Evolutionary conservation across 1,284 basidiomycete species (phyloP).

Genomic region (Xanthoconium separans): DNA sequence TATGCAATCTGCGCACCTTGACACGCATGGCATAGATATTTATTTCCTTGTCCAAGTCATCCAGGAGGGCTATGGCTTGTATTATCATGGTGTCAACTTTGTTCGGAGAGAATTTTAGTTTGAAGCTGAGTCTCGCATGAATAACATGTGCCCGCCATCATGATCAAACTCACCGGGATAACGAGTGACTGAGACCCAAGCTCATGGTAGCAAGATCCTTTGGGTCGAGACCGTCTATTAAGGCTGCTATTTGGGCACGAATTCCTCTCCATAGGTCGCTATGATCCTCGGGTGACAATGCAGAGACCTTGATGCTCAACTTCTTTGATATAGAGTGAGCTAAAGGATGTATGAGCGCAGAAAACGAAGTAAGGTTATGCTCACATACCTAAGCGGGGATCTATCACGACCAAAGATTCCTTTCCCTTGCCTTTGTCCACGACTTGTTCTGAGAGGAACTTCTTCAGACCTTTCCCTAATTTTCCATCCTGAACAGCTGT

Average conservation of each 20-base stretch:
- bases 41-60: slow-evolving; percentile 99
- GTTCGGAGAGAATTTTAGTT: slow-evolving; percentile 99
- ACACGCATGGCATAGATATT: slow-evolving; percentile 99
- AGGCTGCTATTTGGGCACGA: slow-evolving; percentile 81
- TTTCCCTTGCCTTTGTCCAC: slow-evolving; percentile 87
- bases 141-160: slow-evolving; percentile 7
- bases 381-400: slow-evolving; percentile 84
- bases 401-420: slow-evolving; percentile 86
- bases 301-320: slow-evolving; percentile 84
- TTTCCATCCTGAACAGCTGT: slow-evolving; percentile 92
- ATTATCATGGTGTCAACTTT: slow-evolving; percentile 99
- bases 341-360: slow-evolving; percentile 29
- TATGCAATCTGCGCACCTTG: slow-evolving; percentile 61
- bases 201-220: slow-evolving; percentile 98
- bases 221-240: slow-evolving; percentile 91
- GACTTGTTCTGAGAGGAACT: slow-evolving; percentile 90
- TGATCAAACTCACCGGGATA: slow-evolving; percentile 67
- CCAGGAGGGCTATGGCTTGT: slow-evolving; percentile 97
- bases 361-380: not conserved
- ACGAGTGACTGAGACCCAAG: slow-evolving; percentile 93
- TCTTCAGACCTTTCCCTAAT: slow-evolving; percentile 89
- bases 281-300: slow-evolving; percentile 42
- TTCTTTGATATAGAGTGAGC: slow-evolving; percentile 91
- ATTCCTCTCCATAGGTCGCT: slow-evolving; percentile 95
- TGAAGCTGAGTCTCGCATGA: slow-evolving; percentile 65